Base-by-base conservation (phyloP, 331 rosid genomes). In the Acacia concinna region DNA sequence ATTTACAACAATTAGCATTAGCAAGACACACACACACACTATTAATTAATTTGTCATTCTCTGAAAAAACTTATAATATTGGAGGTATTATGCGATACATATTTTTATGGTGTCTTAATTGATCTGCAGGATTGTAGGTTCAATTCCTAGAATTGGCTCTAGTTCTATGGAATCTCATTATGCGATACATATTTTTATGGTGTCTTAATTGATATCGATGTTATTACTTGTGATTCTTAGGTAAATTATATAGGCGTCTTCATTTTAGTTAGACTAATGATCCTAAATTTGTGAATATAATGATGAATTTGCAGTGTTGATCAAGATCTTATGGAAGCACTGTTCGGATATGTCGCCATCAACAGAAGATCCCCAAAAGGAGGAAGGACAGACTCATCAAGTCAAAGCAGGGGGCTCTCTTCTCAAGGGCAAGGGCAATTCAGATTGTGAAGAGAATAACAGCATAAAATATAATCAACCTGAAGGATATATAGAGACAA, bases 271-370 rank as follows among this genome's bases (percentile, higher is more conserved):
- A 60, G 6, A 25, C 34, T 41, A 64, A 77, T 62, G 41, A 71
- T 57, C 21, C 17, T 17, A 46, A 77, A 65, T 10, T 57, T 68
- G 66, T 77, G 59, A 30, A 43, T 68, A 32, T 30, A 17, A 78
- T 30, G 21, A 72, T 41, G 14, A 32, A 17, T 7, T 7, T 81
- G 62, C 88, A 96, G 99, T 79, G 90, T 90, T 83, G 95, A 95
- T 84, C 90, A 90, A 20, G 94, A 93, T 79, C 88, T 93, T 37
- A 91, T 93, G 98, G 99, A 96, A 85, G 95, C 96, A 66, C 97
- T 96, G 28, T 96, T 96, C 9, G 97, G 98, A 35, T 76, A 52
- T 8, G 92, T 86, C 4, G 92, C 94, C 27, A 71, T 91, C 76
- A 62, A 62, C 38, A 88, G 84, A 68, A 81, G 75, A 40, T 84